Evolutionary conservation across 2,329 filamentous ascomycete genomes (phyloP).

Genomic region (Aspergillus sp.): DNA sequence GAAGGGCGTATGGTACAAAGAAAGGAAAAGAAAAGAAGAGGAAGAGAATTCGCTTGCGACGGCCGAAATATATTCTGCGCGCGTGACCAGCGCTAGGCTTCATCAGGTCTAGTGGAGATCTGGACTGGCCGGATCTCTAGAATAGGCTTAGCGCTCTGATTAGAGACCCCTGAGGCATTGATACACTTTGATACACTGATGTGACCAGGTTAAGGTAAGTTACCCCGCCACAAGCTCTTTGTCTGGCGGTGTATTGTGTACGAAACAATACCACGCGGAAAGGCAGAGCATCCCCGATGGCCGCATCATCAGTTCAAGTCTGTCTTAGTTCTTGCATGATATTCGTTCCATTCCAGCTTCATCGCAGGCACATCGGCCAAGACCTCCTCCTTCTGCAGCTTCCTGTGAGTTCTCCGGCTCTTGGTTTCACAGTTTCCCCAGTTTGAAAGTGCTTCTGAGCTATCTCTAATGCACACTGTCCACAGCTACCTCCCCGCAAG

Average conservation of each 20-base stretch:
- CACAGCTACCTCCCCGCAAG: neutral
- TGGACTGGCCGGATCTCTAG: neutral
- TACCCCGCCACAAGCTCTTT: neutral
- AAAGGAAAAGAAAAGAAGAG: constrained; percentile 45
- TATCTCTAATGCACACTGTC: neutral
- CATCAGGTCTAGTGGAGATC: constrained; percentile 18
- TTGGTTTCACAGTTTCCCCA: no score
- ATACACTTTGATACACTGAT: neutral
- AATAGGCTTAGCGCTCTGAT: neutral
- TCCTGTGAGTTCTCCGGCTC: neutral
- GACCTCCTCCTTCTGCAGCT: constrained; percentile 1
- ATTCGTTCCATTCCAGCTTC: neutral
- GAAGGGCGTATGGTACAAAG: constrained; percentile 66
- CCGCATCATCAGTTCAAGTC: neutral
- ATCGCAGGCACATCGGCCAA: neutral
- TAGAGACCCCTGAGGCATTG: constrained; percentile 1
- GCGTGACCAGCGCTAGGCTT: constrained; percentile 27
- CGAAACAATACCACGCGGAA: neutral
- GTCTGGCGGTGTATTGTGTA: neutral
- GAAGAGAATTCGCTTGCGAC: constrained; percentile 18
- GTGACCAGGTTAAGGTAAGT: neutral
- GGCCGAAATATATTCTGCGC: constrained; percentile 22
- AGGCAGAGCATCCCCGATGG: constrained; percentile 3
- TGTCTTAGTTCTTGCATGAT: neutral
- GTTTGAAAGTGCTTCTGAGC: neutral